phyloP scores from a whole-genome alignment of 768 basidiomycete species.

The Pleurotus salmoneostramineus region DNA sequence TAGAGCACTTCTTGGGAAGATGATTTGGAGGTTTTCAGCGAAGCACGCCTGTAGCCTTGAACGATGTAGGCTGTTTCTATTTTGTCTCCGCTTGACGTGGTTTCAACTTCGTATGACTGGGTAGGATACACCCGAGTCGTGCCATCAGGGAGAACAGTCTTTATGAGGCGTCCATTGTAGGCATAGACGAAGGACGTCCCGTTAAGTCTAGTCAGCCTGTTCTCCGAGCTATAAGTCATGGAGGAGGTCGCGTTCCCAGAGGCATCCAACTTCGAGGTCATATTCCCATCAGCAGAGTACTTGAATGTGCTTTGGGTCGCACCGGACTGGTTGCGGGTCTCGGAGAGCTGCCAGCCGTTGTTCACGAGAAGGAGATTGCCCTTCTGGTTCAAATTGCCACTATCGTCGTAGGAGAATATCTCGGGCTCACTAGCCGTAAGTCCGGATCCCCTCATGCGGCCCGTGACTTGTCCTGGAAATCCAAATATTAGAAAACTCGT shows the following conservation, averaged over 20 bases:
- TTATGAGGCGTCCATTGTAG: constrained; percentile 7
- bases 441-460: neutral
- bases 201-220: neutral
- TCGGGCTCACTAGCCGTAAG: neutral
- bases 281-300: constrained; percentile 1
- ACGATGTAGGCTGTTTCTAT: constrained; percentile 7
- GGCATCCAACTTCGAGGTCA: neutral
- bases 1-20: neutral
- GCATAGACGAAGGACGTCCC: constrained; percentile 6
- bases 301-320: neutral
- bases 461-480: neutral
- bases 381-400: constrained; percentile 7
- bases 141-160: constrained; percentile 3
- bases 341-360: constrained; percentile 10
- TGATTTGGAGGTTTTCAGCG: neutral
- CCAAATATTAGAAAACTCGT: neutral
- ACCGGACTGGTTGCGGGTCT: neutral
- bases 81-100: constrained; percentile 4
- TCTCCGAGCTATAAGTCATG: neutral
- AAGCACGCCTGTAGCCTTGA: constrained; percentile 9
- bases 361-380: constrained; percentile 6
- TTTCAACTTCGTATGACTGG: constrained; percentile 10
- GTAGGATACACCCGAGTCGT: constrained; percentile 4
- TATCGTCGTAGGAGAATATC: constrained; percentile 3
- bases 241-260: neutral